Evolutionary conservation across 208 protist species (phyloP), one percentile per base, ranked within the genome.

Genomic region (Trichomonas vaginalis): DNA sequence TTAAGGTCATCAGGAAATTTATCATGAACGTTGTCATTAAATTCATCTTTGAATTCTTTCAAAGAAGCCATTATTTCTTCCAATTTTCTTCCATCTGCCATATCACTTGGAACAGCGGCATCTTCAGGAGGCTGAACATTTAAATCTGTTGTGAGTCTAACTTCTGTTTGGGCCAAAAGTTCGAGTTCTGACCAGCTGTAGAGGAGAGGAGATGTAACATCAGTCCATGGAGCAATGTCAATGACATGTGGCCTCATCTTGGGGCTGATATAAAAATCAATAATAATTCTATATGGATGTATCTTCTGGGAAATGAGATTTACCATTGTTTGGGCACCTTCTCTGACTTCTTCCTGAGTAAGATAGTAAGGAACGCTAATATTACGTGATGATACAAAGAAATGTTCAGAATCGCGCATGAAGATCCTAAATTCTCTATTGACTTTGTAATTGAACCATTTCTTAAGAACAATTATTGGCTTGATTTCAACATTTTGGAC

Each of bases 261-360:
- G 21, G 82, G 82, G 32, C 82, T 90, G n/a, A 90, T 90, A n/a
- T 90, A 90, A 35, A 90, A 12, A 48, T 90, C 82, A 49, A 90
- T 45, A n/a, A 90, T 90, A 23, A 90, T 45, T 35, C 42, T 46
- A 15, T 48, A 10, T n/a, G 35, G 15, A 35, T 21, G 6, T 35
- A 90, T 46, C 8, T 23, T 90, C 15, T 90, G 17, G 0, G 82
- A 46, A n/a, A 49, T 9, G 1, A 45, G 8, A 48, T 90, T 17
- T 23, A 48, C 23, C 4, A 90, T 45, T n/a, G 46, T 37, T 27
- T 90, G 10, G 32, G 42, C 42, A 35, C 6, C 4, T 21, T 46
- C 27, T 12, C 35, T 0, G 8, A 90, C 42, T 35, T 90, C 82
- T 48, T 90, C 42, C 48, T 48, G 8, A 39, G 4, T 12, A 48